A percentile compares a stretch with the other conserved stretches of the same genome.
Evolutionary conservation across 2,329 filamentous ascomycete species (phyloP).

Genomic region (Colletotrichum caudatum): DNA sequence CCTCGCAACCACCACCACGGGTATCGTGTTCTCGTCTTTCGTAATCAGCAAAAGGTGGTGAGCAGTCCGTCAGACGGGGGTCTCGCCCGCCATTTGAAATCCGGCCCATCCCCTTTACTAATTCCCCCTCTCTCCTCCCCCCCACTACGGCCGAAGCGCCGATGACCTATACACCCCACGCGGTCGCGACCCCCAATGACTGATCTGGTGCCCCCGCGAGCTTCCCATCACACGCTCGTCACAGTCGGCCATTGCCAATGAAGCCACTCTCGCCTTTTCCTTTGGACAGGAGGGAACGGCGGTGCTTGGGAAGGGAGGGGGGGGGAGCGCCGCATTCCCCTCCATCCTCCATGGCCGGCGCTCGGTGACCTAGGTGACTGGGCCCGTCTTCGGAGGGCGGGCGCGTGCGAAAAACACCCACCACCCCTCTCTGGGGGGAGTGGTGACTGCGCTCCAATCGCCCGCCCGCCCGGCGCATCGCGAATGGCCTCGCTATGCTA

Average conservation of each 20-base stretch:
- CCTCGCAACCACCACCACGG: constrained; percentile 1
- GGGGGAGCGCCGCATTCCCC: background rate
- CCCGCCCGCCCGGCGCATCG: constrained; percentile 33
- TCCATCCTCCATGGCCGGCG: constrained; percentile 10
- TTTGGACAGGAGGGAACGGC: background rate
- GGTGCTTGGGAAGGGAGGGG: constrained; percentile 2
- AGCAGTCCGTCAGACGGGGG: constrained; percentile 3
- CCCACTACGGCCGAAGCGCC: constrained; percentile 7
- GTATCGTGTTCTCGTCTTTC: background rate
- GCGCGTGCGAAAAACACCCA: constrained; percentile 22
- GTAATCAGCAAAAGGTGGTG: background rate
- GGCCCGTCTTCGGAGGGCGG: background rate
- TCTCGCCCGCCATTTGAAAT: constrained; percentile 28
- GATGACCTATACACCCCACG: constrained; percentile 5
- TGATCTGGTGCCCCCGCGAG: constrained; percentile 3
- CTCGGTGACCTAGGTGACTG: constrained; percentile 34
- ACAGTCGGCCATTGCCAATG: constrained; percentile 1
- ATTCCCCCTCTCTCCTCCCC: background rate
- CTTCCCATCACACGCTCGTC: constrained; percentile 17
- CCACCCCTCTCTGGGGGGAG: no score
- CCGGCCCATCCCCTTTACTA: background rate
- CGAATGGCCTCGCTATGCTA: background rate
- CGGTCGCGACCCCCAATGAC: background rate
- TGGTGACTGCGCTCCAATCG: constrained; percentile 35
- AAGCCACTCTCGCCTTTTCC: background rate